These are phyloP conservation scores for Hypomontagnella monticulosa DNA, from an alignment of 495 filamentous ascomycete genomes.

Conservation along the genomic window DNA sequence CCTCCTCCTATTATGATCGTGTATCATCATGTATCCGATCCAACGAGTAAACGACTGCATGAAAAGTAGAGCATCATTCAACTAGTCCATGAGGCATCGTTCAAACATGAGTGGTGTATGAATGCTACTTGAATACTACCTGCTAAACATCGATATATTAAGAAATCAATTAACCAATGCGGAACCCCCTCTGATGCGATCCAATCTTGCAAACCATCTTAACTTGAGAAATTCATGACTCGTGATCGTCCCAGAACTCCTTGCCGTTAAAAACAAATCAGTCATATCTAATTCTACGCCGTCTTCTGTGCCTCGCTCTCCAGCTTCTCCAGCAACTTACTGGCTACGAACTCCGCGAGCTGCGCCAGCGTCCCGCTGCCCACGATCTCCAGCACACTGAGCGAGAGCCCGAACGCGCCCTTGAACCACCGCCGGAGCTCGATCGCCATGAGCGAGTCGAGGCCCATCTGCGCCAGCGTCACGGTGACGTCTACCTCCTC, in stretches of 20 bases:
- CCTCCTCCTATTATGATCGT: no score
- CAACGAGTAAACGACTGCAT: no score
- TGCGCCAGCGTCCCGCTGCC: conserved; percentile 41
- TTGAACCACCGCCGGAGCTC: conserved; percentile 51
- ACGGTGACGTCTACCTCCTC: conserved; percentile 44
- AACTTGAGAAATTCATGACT: no score
- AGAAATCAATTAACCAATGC: no score
- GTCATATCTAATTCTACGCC: not conserved
- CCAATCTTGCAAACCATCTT: no score
- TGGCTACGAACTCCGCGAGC: conserved; percentile 43
- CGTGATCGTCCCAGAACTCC: not conserved
- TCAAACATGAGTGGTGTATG: no score
- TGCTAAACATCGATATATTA: no score
- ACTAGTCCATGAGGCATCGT: no score
- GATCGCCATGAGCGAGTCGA: conserved; percentile 54
- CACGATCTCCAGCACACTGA: conserved; percentile 54
- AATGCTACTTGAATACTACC: no score
- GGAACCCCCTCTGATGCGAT: no score
- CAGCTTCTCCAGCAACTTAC: conserved; percentile 27
- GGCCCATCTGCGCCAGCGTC: conserved; percentile 45
- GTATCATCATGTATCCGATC: no score
- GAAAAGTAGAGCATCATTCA: no score
- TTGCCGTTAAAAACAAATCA: not conserved
- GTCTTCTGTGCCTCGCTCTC: conserved; percentile 22
- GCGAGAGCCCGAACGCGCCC: conserved; percentile 40